These are phyloP conservation scores for Porcisia deanei DNA, from an alignment of 208 protist species.

Conservation along the genomic window DNA sequence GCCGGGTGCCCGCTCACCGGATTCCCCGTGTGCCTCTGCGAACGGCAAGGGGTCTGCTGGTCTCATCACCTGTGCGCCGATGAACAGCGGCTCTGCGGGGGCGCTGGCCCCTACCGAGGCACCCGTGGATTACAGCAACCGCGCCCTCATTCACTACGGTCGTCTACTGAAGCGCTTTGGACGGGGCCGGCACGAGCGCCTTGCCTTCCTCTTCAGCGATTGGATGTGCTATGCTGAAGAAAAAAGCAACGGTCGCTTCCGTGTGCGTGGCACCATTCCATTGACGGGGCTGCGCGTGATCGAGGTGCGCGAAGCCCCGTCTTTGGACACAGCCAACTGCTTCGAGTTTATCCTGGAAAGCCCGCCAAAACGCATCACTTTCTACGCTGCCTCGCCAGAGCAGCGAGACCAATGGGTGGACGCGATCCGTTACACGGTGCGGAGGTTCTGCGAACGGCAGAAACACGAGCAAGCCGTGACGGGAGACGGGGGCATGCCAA, in stretches of 20 bases:
- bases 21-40: background rate
- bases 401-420: constrained; percentile 82
- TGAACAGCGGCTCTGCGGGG: background rate
- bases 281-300: constrained; percentile 53
- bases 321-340: constrained; percentile 33
- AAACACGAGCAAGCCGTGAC: background rate
- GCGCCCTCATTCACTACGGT: constrained; percentile 73
- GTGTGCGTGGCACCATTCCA: constrained; percentile 63
- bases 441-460: constrained; percentile 22
- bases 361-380: constrained; percentile 49
- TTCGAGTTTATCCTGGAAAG: constrained; percentile 51
- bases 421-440: constrained; percentile 56
- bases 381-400: constrained; percentile 67
- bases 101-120: constrained; percentile 19
- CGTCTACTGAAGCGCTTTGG: constrained; percentile 63
- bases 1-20: constrained; percentile 5
- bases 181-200: constrained; percentile 68
- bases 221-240: constrained; percentile 85
- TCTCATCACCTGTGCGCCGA: background rate
- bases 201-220: constrained; percentile 86
- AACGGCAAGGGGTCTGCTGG: background rate
- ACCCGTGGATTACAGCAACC: constrained; percentile 19
- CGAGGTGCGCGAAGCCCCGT: constrained; percentile 38
- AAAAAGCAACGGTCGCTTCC: constrained; percentile 58
- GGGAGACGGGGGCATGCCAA: constrained; percentile 17